Base-by-base conservation (phyloP, 768 basidiomycete genomes). In the Candolleomyces eurysporus region DNA sequence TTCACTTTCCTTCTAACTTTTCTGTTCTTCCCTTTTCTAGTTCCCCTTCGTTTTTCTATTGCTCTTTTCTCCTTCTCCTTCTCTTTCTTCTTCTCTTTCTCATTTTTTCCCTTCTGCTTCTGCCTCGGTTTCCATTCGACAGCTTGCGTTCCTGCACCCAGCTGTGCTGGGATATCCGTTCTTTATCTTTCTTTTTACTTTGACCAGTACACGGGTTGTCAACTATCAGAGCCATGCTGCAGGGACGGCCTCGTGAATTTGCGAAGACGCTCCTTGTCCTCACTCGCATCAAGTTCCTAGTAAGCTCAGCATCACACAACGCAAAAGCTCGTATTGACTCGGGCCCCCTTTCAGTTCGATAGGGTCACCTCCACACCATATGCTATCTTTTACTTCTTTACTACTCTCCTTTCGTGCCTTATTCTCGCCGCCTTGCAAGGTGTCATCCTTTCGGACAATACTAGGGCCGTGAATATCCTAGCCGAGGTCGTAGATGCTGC, bases 311-410 rank as follows among this genome's bases (percentile, higher is more conserved):
- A 36, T 36, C 36, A 36, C 36, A 36, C 36, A 5, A 36, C 8
- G 1, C 11, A 36, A 36, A 36, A 36, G 1, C 36, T 36, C 36
- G 36, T 8, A 36, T 6, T 36, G 11, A 36, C 5, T 36, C 11
- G 36, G 11, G 11, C 36, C 36, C 36, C 36, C 1, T 36, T 36
- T 2, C 54, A 85, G 84, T 81, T 78, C 64, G 69, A 76, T 22
- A 75, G 81, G 61, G 74, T 84, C 57, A 84, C 81, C 7, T 66
- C 82, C 42, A 82, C 80, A n/a, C 79, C 75, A 13, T 77, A 75
- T 66, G 84, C 82, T 26, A 72, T 77, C 2, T 63, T 75, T 48
- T 86, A 82, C 69, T 81, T 84, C 66, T 67, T 79, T 40, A 71
- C 84, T 61, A 76, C 81, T 40, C 62, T 85, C 42, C 52, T 76